A percentile compares a stretch with the other conserved stretches of the same genome.
Evolutionary conservation across 352 stramenopile genomes (phyloP).

Genomic region (Pythium aquatile): DNA sequence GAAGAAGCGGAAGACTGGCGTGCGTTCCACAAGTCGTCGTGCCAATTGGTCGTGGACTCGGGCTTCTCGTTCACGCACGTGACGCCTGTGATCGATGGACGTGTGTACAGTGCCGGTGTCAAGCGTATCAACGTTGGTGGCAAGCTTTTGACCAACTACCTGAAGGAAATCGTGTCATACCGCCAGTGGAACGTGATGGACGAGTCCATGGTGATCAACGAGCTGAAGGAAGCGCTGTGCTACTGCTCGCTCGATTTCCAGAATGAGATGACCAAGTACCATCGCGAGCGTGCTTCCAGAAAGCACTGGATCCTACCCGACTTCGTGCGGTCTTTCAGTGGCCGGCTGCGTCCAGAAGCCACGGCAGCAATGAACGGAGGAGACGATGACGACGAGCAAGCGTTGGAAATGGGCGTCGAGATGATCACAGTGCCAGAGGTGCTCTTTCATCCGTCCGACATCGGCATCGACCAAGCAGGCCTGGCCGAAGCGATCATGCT

Average conservation of each 20-base stretch:
- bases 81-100: slow-evolving; percentile 85
- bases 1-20: slow-evolving; percentile 28
- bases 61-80: slow-evolving; percentile 96
- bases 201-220: slow-evolving; percentile 62
- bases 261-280: slow-evolving; percentile 57
- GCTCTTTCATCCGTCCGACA: slow-evolving; percentile 91
- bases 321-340: slow-evolving; percentile 70
- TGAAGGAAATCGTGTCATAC: slow-evolving; percentile 96
- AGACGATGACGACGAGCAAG: slow-evolving; percentile 48
- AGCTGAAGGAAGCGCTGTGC: slow-evolving; percentile 89
- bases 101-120: slow-evolving; percentile 45
- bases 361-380: background rate
- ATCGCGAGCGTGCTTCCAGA: slow-evolving; percentile 33
- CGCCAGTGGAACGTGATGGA: slow-evolving; percentile 97
- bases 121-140: slow-evolving; percentile 92
- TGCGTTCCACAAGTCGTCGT: slow-evolving; percentile 53
- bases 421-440: slow-evolving; percentile 89
- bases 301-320: slow-evolving; percentile 83
- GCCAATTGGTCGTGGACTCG: slow-evolving; percentile 89
- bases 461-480: slow-evolving; percentile 85
- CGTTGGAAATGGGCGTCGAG: slow-evolving; percentile 84
- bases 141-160: slow-evolving; percentile 96
- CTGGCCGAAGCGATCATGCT: slow-evolving; percentile 86
- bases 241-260: slow-evolving; percentile 90
- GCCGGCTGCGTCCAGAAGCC: slow-evolving; percentile 27